These are phyloP conservation scores for Taxillus chinensis DNA, from an alignment of 164 flowering plant species.

Conservation along the genomic window DNA sequence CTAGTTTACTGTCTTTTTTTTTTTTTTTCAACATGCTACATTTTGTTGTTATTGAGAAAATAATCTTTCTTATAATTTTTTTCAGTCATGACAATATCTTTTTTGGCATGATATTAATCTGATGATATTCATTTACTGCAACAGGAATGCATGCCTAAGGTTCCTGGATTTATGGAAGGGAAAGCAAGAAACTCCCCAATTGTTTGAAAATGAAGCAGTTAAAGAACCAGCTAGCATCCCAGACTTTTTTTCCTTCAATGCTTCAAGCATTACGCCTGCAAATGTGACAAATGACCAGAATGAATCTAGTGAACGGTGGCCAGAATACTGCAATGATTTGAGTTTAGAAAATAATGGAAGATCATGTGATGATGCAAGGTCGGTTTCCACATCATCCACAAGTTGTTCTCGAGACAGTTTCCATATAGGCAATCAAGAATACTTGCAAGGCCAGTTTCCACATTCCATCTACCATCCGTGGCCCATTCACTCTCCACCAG, in stretches of 20 bases:
- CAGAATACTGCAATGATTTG: constrained; percentile 21
- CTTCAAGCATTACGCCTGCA: constrained; percentile 49
- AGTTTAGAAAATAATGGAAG: constrained; percentile 17
- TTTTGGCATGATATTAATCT: too few species aligned
- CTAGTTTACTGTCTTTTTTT: too few species aligned
- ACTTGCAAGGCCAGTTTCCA: constrained; percentile 69
- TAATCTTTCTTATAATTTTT: too few species aligned
- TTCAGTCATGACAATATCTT: background rate
- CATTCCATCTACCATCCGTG: constrained; percentile 73
- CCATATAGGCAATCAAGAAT: constrained; percentile 33
- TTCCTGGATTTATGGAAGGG: constrained; percentile 75
- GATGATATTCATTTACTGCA: constrained; percentile 2
- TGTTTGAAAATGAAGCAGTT: constrained; percentile 76
- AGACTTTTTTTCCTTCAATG: constrained; percentile 43
- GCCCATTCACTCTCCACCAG: constrained; percentile 74
- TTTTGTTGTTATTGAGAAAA: too few species aligned
- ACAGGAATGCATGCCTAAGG: constrained; percentile 79
- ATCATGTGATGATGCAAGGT: constrained; percentile 19
- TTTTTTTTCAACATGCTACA: too few species aligned
- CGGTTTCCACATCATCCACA: constrained; percentile 17
- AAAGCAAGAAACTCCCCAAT: constrained; percentile 93
- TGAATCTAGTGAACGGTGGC: constrained; percentile 17
- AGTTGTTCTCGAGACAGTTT: too few species aligned
- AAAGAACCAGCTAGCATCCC: background rate
- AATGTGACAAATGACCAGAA: constrained; percentile 24